Evolutionary conservation across 2,329 filamentous ascomycete genomes (phyloP).

Genomic region (Simplicillium sp.): DNA sequence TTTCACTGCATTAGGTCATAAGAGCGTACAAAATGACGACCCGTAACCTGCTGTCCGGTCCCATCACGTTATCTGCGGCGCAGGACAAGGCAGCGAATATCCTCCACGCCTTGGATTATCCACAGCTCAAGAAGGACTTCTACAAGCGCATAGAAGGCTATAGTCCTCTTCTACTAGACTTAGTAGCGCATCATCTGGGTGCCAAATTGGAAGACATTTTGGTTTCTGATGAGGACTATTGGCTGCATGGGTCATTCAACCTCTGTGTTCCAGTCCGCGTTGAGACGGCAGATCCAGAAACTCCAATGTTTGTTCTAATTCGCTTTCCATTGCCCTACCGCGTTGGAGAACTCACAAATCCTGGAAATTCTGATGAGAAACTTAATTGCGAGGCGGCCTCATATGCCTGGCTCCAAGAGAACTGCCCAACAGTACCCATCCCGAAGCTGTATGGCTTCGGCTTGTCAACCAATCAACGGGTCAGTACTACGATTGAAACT

Average conservation of each 20-base stretch:
- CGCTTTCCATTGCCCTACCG: conserved; percentile 21
- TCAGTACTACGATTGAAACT: conserved; percentile 1
- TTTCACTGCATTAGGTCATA: too few relatives aligned
- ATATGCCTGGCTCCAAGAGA: conserved; percentile 12
- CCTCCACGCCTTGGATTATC: conserved; percentile 1
- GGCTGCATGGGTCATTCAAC: conserved; percentile 20
- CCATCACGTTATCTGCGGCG: conserved; percentile 1
- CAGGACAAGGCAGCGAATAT: not conserved
- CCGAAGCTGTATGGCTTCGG: conserved; percentile 15
- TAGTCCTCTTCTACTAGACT: not conserved
- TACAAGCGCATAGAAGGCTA: conserved; percentile 2
- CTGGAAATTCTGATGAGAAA: conserved; percentile 32
- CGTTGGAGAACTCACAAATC: conserved; percentile 22
- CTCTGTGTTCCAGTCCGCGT: conserved; percentile 20
- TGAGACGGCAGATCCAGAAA: not conserved
- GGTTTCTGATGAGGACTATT: conserved; percentile 2
- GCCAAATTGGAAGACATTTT: not conserved
- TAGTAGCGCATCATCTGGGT: conserved; percentile 2
- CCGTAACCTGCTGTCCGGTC: conserved; percentile 1
- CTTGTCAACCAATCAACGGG: conserved; percentile 9
- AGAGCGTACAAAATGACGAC: not conserved
- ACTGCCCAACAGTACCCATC: conserved; percentile 14
- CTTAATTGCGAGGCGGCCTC: conserved; percentile 13
- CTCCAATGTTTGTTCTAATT: conserved; percentile 6
- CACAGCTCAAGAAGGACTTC: conserved; percentile 1